These are phyloP conservation scores for Gracilaria caudata DNA, from an alignment of 23 red algal species.

Conservation along the genomic window DNA sequence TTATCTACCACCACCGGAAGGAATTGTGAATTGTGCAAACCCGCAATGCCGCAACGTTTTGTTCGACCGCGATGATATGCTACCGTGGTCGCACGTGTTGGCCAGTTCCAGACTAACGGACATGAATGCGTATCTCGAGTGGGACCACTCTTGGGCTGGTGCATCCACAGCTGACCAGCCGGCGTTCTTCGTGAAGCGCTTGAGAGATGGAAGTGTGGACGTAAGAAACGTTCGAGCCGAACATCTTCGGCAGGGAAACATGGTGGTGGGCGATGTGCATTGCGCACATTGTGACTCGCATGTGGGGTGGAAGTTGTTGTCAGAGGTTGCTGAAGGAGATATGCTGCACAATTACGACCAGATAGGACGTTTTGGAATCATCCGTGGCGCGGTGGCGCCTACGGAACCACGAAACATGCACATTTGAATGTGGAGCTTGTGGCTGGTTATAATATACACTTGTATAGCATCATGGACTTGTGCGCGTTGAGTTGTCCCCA, in stretches of 20 bases:
- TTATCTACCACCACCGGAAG: conserved; percentile 18
- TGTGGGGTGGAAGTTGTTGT: conserved; percentile 67
- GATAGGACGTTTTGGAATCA: conserved; percentile 63
- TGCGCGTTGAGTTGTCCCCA: too few species aligned
- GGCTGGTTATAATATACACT: not conserved
- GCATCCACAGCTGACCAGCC: conserved; percentile 40
- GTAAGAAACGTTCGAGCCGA: conserved; percentile 49
- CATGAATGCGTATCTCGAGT: conserved; percentile 72
- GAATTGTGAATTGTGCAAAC: conserved; percentile 44
- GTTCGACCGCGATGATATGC: conserved; percentile 65
- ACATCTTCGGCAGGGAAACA: conserved; percentile 51
- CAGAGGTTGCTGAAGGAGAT: conserved; percentile 33
- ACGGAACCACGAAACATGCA: conserved; percentile 40
- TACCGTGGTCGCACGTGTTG: conserved; percentile 73
- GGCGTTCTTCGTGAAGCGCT: conserved; percentile 68
- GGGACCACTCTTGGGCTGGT: conserved; percentile 74
- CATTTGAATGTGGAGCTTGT: not conserved
- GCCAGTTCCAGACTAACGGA: conserved; percentile 56
- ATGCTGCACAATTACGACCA: conserved; percentile 71
- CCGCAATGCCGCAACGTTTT: conserved; percentile 48
- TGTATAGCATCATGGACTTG: not conserved
- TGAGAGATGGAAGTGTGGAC: conserved; percentile 7
- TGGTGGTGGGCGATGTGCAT: conserved; percentile 70
- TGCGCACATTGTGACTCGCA: conserved; percentile 39
- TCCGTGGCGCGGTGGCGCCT: conserved; percentile 58